Evolutionary conservation across 306 rosid genomes (phyloP).

Genomic region (Lathyrus sativus): DNA sequence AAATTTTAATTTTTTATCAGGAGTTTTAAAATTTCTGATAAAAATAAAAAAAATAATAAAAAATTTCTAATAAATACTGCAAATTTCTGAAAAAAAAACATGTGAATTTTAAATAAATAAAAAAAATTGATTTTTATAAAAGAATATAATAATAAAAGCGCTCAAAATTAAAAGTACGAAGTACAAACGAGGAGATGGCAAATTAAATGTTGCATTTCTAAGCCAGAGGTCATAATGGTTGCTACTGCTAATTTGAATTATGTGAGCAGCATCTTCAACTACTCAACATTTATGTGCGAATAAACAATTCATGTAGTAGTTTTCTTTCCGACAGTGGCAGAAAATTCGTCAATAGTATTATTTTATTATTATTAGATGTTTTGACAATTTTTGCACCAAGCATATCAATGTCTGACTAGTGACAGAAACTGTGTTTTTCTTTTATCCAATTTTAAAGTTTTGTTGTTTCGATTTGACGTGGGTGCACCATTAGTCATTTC

Average conservation of each 20-base stretch:
- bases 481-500: conserved; percentile 46
- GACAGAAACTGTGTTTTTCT: conserved; percentile 5
- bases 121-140: no score
- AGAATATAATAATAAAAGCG: no score
- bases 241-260: not conserved
- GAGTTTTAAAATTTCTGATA: no score
- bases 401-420: conserved; percentile 8
- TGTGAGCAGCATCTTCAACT: not conserved
- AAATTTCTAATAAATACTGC: no score
- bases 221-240: conserved; percentile 6
- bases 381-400: conserved; percentile 15
- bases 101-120: no score
- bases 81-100: no score
- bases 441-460: not conserved
- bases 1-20: no score
- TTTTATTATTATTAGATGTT: not conserved
- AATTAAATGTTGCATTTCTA: not conserved
- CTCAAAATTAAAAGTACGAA: no score
- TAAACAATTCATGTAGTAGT: no score
- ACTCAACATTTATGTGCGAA: not conserved
- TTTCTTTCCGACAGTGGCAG: conserved; percentile 5
- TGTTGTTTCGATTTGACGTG: not conserved
- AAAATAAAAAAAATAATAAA: no score
- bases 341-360: not conserved
- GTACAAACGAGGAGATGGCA: no score